Evolutionary conservation across 352 stramenopile genomes (phyloP).

Genomic region (Phytophthora tentaculata): DNA sequence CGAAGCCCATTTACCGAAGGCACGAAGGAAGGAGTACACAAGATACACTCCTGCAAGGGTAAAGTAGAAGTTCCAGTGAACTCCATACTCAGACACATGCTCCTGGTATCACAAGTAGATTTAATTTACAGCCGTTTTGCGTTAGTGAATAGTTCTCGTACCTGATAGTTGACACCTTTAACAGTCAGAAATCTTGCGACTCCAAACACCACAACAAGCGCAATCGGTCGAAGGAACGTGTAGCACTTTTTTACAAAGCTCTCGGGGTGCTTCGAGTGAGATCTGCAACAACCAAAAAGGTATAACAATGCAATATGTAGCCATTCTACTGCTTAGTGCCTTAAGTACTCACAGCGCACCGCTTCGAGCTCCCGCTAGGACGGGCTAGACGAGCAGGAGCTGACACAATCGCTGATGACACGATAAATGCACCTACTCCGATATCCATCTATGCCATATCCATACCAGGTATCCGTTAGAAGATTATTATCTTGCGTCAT

Average conservation of each 20-base stretch:
- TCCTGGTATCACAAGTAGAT: conserved; percentile 56
- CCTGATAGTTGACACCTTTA: conserved; percentile 89
- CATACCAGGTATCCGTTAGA: conserved; percentile 8
- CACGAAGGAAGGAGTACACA: conserved; percentile 61
- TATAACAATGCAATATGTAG: background rate
- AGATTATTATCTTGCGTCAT: background rate
- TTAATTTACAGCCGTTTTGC: conserved; percentile 4
- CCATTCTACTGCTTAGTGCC: background rate
- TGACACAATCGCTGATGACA: conserved; percentile 88
- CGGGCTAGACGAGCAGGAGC: conserved; percentile 64
- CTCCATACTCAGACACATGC: conserved; percentile 98
- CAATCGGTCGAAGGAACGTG: conserved; percentile 72
- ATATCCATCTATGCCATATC: conserved; percentile 93
- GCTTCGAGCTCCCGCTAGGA: conserved; percentile 25
- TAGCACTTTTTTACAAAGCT: conserved; percentile 45
- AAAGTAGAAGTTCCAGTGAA: conserved; percentile 99
- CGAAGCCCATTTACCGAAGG: conserved; percentile 54
- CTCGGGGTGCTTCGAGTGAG: conserved; percentile 7
- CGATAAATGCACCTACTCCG: conserved; percentile 94
- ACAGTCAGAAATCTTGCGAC: conserved; percentile 76
- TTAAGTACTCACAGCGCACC: conserved; percentile 25
- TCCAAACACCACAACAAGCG: conserved; percentile 72
- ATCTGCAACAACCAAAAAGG: conserved; percentile 8
- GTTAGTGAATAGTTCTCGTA: conserved; percentile 10
- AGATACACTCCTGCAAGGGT: conserved; percentile 92